Percentiles rank a stretch among this genome's conserved stretches.
These are phyloP conservation scores for Omphalotus guepiniiformis DNA, from an alignment of 768 basidiomycete genomes.

Conservation along the genomic window DNA sequence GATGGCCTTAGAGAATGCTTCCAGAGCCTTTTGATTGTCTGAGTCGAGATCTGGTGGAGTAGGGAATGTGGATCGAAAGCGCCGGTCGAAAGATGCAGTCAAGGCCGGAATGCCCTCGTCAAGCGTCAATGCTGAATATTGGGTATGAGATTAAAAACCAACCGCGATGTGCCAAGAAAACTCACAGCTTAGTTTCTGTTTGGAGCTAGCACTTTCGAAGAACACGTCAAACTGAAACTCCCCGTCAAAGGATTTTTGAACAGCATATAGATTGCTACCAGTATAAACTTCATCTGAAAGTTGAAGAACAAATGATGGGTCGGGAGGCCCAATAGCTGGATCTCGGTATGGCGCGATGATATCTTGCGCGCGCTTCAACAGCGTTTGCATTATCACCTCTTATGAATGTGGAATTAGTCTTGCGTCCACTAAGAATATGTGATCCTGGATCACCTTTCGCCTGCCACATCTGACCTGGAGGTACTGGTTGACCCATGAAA, in stretches of 20 bases:
- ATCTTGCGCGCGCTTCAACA: conserved; percentile 55
- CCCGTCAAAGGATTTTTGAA: conserved; percentile 85
- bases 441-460: conserved; percentile 59
- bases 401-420: background rate
- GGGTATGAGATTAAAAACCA: conserved; percentile 7
- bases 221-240: conserved; percentile 87
- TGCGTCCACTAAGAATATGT: background rate
- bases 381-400: conserved; percentile 63
- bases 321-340: conserved; percentile 47
- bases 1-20: conserved; percentile 79
- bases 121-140: conserved; percentile 50
- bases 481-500: conserved; percentile 58
- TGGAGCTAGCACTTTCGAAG: conserved; percentile 73
- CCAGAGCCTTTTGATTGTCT: conserved; percentile 44
- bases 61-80: conserved; percentile 71
- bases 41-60: conserved; percentile 50
- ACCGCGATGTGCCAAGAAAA: background rate
- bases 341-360: conserved; percentile 54
- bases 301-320: conserved; percentile 76
- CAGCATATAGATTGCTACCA: conserved; percentile 76
- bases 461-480: conserved; percentile 71
- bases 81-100: conserved; percentile 52
- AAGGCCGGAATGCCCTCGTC: conserved; percentile 70
- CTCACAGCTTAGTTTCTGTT: conserved; percentile 63
- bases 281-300: conserved; percentile 70